Conservation (phyloP, 345 rosid genomes). For the Cochlearia excelsa region DNA sequence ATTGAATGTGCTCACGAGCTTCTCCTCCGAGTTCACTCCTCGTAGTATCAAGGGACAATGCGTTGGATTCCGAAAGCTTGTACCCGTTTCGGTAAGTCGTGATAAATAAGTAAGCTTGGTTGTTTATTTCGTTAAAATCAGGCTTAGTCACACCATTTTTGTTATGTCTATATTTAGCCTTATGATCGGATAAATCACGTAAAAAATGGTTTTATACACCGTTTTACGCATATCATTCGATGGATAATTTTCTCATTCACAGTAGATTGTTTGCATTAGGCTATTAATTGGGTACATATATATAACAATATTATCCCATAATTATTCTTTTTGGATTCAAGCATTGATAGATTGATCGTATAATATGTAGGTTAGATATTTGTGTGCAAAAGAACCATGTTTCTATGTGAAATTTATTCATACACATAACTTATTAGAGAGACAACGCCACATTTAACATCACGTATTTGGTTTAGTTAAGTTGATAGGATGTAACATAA, state of each 20-base stretch:
- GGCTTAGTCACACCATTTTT: no score
- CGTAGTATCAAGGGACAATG: conserved; percentile 14
- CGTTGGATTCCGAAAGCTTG: conserved; percentile 27
- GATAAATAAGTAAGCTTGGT: neutral
- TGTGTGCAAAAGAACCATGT: neutral
- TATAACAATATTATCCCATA: neutral
- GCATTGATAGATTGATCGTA: neutral
- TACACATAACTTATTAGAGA: neutral
- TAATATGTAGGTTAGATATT: no score
- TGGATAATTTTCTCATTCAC: neutral
- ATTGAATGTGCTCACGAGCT: conserved; percentile 44
- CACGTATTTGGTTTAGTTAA: conserved; percentile 1
- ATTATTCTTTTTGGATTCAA: conserved; percentile 8
- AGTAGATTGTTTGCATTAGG: neutral
- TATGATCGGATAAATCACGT: no score
- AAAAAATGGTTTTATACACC: neutral
- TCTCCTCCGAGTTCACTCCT: conserved; percentile 41
- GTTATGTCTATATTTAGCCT: no score
- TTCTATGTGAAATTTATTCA: neutral
- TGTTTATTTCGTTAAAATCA: no score
- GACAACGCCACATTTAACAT: neutral
- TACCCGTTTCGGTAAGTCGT: conserved; percentile 46
- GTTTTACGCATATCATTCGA: neutral
- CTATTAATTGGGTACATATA: neutral
- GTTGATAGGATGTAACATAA: neutral